Conservation (phyloP, 1,139 yeast species). For the Pichia norvegensis region DNA sequence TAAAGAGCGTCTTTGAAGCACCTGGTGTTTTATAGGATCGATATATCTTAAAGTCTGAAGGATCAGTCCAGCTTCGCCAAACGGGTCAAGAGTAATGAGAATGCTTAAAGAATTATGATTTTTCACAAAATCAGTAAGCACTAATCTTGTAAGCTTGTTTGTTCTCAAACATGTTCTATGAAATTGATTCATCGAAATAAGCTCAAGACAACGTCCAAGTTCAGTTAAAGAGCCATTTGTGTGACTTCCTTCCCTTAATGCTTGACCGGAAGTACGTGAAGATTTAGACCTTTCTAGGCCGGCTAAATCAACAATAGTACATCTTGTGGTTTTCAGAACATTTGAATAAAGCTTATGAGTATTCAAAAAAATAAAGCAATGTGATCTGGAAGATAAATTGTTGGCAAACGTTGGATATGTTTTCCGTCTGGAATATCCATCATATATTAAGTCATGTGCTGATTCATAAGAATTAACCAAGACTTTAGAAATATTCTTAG, state of each 20-base stretch:
- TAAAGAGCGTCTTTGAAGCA: constrained; percentile 17
- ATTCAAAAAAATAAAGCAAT: constrained; percentile 27
- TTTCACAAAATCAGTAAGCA: constrained; percentile 38
- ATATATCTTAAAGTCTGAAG: constrained; percentile 38
- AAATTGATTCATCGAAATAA: constrained; percentile 31
- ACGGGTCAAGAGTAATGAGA: constrained; percentile 58
- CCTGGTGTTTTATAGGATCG: constrained; percentile 28
- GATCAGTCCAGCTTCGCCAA: constrained; percentile 46
- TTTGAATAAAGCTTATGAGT: constrained; percentile 15
- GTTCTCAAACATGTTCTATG: constrained; percentile 36
- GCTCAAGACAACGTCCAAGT: constrained; percentile 39
- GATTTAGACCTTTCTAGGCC: constrained; percentile 42
- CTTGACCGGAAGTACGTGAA: constrained; percentile 36
- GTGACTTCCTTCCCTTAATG: constrained; percentile 35
- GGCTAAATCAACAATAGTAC: constrained; percentile 43
- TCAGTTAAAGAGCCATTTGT: constrained; percentile 39
- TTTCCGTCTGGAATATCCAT: constrained; percentile 20
- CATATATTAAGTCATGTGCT: constrained; percentile 18
- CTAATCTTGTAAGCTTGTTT: constrained; percentile 39
- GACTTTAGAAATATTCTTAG: constrained; percentile 30
- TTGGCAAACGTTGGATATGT: constrained; percentile 22
- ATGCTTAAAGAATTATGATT: constrained; percentile 27
- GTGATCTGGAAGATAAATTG: constrained; percentile 25
- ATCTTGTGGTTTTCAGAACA: constrained; percentile 20
- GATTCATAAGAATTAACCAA: constrained; percentile 26